Percentiles rank a stretch among this genome's conserved stretches.
Conservation (phyloP, 495 filamentous ascomycete species). For the Aspergillus sparsus region DNA sequence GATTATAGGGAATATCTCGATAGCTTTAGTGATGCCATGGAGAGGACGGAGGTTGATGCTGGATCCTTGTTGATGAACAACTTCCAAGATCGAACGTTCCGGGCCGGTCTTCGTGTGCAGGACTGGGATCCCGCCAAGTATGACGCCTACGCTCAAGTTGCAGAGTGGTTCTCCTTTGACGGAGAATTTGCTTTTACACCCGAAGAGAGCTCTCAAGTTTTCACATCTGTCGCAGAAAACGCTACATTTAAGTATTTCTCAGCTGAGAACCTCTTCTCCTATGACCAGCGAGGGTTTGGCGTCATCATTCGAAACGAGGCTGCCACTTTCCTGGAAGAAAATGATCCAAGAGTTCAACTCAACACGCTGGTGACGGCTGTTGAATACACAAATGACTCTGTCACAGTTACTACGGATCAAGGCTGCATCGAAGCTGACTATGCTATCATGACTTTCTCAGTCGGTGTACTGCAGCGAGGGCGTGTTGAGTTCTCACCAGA, state of each 20-base stretch:
- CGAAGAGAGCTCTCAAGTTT: slow-evolving; percentile 44
- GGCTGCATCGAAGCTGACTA: slow-evolving; percentile 58
- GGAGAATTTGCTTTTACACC: slow-evolving; percentile 55
- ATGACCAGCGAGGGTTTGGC: slow-evolving; percentile 66
- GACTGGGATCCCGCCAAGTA: background rate
- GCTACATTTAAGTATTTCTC: slow-evolving; percentile 47
- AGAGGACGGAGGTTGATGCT: slow-evolving; percentile 30
- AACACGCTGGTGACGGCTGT: slow-evolving; percentile 61
- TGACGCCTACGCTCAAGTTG: background rate
- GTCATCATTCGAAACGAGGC: slow-evolving; percentile 60
- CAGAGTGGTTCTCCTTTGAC: slow-evolving; percentile 33
- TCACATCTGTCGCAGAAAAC: slow-evolving; percentile 41
- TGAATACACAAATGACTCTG: slow-evolving; percentile 51
- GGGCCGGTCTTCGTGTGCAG: background rate
- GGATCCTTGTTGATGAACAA: background rate
- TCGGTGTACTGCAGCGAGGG: slow-evolving; percentile 68
- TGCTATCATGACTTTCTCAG: slow-evolving; percentile 57
- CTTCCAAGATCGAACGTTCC: background rate
- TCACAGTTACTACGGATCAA: slow-evolving; percentile 58
- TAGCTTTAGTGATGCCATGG: background rate
- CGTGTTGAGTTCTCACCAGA: slow-evolving; percentile 58
- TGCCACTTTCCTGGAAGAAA: slow-evolving; percentile 54
- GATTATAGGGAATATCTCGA: no score
- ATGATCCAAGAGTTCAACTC: slow-evolving; percentile 59
- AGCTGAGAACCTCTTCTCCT: slow-evolving; percentile 65